Evolutionary conservation across 2,329 filamentous ascomycete genomes (phyloP), one percentile per base, ranked within the genome.

Genomic region (Trichoderma harzianum): DNA sequence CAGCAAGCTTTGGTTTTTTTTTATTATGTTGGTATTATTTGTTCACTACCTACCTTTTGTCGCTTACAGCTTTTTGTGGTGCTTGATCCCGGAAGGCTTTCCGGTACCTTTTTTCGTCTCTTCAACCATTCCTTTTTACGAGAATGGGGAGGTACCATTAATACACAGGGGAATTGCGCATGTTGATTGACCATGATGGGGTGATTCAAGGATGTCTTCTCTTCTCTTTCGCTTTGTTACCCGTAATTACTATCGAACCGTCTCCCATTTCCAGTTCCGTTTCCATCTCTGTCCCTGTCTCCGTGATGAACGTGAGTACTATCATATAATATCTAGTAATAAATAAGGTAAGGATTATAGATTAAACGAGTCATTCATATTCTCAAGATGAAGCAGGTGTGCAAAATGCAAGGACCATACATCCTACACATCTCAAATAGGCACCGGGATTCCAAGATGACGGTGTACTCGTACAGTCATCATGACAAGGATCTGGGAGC

Each of bases 101-200:
- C 57, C 34, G 60, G 65, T 72, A 60, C 28, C 69, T 72, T 73
- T 72, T 47, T 58, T 30, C 18, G 21, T 63, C 55, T 64, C n/a
- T 43, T 24, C 6, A 39, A 32, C 55, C 58, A 7, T 26, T 55
- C 30, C 30, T 62, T 39, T 63, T 53, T 58, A 71, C 70, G 73
- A 73, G 70, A 73, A 72, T 61, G 26, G 69, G 72, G 73, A n/a
- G 36, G 36, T 26, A 36, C 55, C 72, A 73, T 74, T 74, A 75
- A 76, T 75, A 74, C 61, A 74, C 47, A 61, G 60, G 71, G 60
- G 36, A 60, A 61, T 69, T 51, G 55, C 66, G 66, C 21, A 62
- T 32, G 2, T 36, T 16, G 11, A 36, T 18, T n/a, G n/a, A 18
- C 30, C 47, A 66, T 36, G 57, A 53, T 24, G n/a, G 0, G 24